Base-by-base conservation (phyloP, 1,284 basidiomycete species). In the Marasmius oreades region DNA sequence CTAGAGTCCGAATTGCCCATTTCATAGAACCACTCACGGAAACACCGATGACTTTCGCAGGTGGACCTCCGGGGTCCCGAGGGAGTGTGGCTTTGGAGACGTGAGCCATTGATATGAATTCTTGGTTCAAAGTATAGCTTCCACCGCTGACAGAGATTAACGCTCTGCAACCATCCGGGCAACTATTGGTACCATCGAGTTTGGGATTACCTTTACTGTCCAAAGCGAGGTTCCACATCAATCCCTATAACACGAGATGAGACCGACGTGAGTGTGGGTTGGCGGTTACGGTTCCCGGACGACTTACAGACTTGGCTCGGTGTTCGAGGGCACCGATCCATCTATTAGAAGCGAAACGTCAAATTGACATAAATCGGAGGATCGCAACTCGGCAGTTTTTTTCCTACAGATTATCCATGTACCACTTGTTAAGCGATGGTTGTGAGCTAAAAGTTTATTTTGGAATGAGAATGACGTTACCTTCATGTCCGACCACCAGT, bases 401-500 rank as follows among this genome's bases (percentile, higher is more conserved):
- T 18, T 11, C 78, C 45, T 56, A 81, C 76, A 83, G 67, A 59
- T 79, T 78, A 56, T 80, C 73, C 71, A 81, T 77, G 59, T 80
- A 78, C 81, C 79, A 82, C 78, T n/a, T 79, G 37, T 20, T 16
- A 26, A n/a, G 24, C 12, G 16, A 43, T 31, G 31, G 10, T 8
- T 46, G 26, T 42, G 22, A 46, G 23, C 31, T n/a, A 2, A 33
- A 37, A 2, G 3, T 7, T 16, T 12, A 44, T 18, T 33, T n/a
- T 6, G 8, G 31, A 20, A 51, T 39, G 28, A 55, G 24, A 11
- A 23, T 12, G 22, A 20, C 44, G 11, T 6, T 56, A 76, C 78
- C 71, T 83, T 82, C 66, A 82, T 77, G 56, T 84, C 79, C 55
- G 62, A 73, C 81, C 81, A 84, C 80, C 80, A 84, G 64, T 85